Conservation (phyloP, 2,329 filamentous ascomycete species). For the Xylaria arbuscula region DNA sequence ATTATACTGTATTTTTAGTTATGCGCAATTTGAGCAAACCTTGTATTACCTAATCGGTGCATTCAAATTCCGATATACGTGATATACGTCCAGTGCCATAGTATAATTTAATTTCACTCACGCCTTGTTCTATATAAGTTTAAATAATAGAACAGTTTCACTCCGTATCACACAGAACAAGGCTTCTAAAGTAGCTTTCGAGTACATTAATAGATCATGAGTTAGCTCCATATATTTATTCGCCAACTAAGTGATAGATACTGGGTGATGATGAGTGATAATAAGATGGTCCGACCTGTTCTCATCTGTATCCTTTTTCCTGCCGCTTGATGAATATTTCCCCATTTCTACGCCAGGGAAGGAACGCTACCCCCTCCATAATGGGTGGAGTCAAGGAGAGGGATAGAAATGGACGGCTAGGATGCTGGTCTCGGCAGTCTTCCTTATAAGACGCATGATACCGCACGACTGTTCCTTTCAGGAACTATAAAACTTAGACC, state of each 20-base stretch:
- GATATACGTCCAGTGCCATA: no score
- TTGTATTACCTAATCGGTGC: no score
- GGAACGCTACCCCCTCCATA: neutral
- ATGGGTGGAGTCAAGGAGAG: slow-evolving; percentile 2
- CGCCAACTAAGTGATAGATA: slow-evolving; percentile 8
- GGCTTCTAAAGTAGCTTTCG: neutral
- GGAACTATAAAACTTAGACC: slow-evolving; percentile 8
- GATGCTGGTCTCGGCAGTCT: slow-evolving; percentile 6
- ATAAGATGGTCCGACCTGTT: slow-evolving; percentile 2
- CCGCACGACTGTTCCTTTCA: neutral
- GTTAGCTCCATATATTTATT: slow-evolving; percentile 20
- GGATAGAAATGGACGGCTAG: neutral
- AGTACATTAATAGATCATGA: neutral
- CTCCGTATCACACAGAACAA: neutral
- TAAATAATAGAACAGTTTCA: no score
- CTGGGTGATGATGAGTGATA: slow-evolving; percentile 19
- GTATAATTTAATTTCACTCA: no score
- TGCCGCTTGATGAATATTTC: neutral
- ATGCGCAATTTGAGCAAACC: neutral
- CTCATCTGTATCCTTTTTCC: slow-evolving; percentile 8
- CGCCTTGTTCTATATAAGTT: no score
- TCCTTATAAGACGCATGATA: slow-evolving; percentile 11
- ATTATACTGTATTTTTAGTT: neutral
- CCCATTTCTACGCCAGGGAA: slow-evolving; percentile 13
- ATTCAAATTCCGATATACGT: no score